phyloP scores from a whole-genome alignment of 139 green algal genomes.

The Haematococcus sp. region DNA sequence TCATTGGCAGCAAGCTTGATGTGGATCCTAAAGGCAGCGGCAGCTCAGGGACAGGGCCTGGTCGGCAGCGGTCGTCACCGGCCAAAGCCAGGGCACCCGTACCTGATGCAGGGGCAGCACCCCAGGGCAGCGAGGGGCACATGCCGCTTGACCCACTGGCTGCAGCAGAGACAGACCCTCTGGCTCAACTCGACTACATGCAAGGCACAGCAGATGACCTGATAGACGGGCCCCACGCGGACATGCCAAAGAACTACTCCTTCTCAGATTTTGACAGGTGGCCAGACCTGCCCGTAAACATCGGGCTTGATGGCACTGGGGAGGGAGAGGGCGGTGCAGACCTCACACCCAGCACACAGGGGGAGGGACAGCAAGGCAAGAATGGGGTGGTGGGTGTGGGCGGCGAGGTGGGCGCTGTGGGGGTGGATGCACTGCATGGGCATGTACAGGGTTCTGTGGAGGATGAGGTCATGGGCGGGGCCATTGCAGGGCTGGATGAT shows the following conservation, averaged over 20 bases:
- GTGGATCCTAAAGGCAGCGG: not conserved
- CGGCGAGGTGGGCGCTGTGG: too few relatives aligned
- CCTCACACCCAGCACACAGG: too few relatives aligned
- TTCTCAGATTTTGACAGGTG: slow-evolving; percentile 15
- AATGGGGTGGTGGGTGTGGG: too few relatives aligned
- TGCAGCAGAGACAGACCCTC: not conserved
- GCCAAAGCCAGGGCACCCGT: not conserved
- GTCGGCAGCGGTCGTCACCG: not conserved
- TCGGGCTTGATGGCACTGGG: not conserved
- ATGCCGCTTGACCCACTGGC: not conserved
- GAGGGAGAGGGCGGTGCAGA: not conserved
- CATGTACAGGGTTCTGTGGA: too few relatives aligned
- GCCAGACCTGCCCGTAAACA: not conserved
- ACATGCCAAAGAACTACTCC: slow-evolving; percentile 21
- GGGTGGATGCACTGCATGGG: too few relatives aligned
- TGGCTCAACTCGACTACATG: not conserved
- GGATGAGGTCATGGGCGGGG: too few relatives aligned
- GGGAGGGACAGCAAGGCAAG: too few relatives aligned
- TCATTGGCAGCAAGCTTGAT: slow-evolving; percentile 1
- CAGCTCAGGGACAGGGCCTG: not conserved
- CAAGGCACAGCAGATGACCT: not conserved
- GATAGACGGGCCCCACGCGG: not conserved
- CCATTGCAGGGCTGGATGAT: too few relatives aligned
- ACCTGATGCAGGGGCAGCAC: not conserved
- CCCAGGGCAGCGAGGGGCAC: not conserved